These are phyloP conservation scores for Kokia cookei DNA, from an alignment of 441 rosid genomes.

Conservation along the genomic window DNA sequence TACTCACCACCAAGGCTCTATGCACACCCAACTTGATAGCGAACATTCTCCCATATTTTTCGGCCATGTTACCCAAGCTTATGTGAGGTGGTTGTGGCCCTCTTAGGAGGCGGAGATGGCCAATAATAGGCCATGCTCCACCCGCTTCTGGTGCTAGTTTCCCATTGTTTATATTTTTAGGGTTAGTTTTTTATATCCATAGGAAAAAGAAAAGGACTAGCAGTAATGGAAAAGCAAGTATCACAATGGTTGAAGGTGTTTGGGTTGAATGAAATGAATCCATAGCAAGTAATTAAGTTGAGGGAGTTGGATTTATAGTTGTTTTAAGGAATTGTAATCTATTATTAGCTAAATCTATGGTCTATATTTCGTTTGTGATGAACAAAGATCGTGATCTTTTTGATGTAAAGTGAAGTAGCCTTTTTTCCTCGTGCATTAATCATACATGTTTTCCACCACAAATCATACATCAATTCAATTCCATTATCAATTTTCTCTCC, in stretches of 20 bases:
- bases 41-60: constrained; percentile 25
- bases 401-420: too few relatives aligned
- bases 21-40: constrained; percentile 28
- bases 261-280: neutral
- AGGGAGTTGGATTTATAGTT: too few relatives aligned
- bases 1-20: constrained; percentile 26
- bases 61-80: constrained; percentile 14
- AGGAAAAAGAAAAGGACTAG: neutral
- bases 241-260: neutral
- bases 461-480: too few relatives aligned
- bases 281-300: neutral
- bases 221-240: neutral
- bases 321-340: too few relatives aligned
- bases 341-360: too few relatives aligned
- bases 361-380: too few relatives aligned
- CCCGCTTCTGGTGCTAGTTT: neutral
- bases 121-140: constrained; percentile 29
- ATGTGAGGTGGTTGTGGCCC: constrained; percentile 13
- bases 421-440: too few relatives aligned
- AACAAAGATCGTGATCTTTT: too few relatives aligned
- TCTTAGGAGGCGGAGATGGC: constrained; percentile 31
- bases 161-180: neutral
- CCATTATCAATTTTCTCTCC: too few relatives aligned
- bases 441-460: too few relatives aligned
- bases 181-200: neutral